Conservation (phyloP, 352 stramenopile genomes). For the Aphanomyces euteiches region DNA sequence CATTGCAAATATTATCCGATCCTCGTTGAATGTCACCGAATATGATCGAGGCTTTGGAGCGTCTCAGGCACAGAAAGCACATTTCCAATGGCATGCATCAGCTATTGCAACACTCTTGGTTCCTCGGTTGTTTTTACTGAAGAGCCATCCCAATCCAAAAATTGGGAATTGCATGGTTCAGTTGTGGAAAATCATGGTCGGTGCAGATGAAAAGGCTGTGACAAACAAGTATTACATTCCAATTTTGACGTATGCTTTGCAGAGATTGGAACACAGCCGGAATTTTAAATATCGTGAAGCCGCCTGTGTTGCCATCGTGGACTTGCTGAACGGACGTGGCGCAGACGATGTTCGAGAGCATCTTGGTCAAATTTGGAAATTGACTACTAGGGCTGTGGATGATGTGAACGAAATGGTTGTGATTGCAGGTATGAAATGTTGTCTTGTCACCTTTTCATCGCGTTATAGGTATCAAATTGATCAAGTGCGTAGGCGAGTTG, state of each 20-base stretch:
- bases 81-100: conserved; percentile 51
- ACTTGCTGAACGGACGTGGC: conserved; percentile 57
- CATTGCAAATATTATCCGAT: conserved; percentile 12
- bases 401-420: conserved; percentile 72
- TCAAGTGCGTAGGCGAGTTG: conserved; percentile 62
- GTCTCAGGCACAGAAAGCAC: conserved; percentile 51
- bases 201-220: conserved; percentile 45
- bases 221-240: conserved; percentile 50
- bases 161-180: conserved; percentile 60
- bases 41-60: conserved; percentile 47
- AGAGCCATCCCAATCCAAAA: conserved; percentile 67
- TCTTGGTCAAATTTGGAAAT: conserved; percentile 63
- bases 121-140: conserved; percentile 73
- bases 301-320: conserved; percentile 53
- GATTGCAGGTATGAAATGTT: conserved; percentile 27
- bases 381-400: conserved; percentile 63
- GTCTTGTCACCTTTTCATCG: not conserved
- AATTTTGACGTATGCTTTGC: conserved; percentile 57
- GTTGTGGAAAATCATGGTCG: conserved; percentile 64
- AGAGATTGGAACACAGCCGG: conserved; percentile 52
- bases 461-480: conserved; percentile 60
- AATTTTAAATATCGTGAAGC: conserved; percentile 84
- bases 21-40: conserved; percentile 47
- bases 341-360: conserved; percentile 44
- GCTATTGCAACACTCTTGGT: conserved; percentile 53